Percentiles rank a stretch among this genome's conserved stretches.
Evolutionary conservation across 2,329 filamentous ascomycete genomes (phyloP).

Genomic region (Stemphylium vesicarium): DNA sequence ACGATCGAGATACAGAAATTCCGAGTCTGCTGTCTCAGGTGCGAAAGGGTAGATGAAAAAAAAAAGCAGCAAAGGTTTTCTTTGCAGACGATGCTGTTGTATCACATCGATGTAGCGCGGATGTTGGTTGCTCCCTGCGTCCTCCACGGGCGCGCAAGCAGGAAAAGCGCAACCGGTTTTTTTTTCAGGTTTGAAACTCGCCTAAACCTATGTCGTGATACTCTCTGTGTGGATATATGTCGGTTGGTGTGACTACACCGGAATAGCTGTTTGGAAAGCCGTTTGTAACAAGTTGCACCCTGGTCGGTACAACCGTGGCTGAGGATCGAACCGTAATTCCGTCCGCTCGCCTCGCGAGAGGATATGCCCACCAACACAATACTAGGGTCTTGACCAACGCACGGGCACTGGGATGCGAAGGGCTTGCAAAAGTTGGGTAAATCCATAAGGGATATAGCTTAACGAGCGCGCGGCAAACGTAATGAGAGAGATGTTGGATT

Average conservation of each 20-base stretch:
- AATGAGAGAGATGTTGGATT: neutral
- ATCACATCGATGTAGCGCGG: neutral
- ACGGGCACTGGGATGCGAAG: conserved; percentile 7
- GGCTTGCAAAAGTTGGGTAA: conserved; percentile 3
- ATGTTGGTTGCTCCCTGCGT: neutral
- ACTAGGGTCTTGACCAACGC: neutral
- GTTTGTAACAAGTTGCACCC: conserved; percentile 3
- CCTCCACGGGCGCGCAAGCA: neutral
- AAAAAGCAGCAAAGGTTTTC: neutral
- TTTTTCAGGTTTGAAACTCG: conserved; percentile 1
- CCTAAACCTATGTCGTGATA: neutral
- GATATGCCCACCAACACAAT: neutral
- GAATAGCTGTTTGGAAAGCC: conserved; percentile 12
- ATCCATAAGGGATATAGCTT: neutral
- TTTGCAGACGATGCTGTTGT: too few relatives aligned
- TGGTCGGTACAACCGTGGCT: conserved; percentile 5
- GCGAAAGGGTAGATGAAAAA: neutral
- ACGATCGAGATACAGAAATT: neutral
- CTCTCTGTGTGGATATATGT: neutral
- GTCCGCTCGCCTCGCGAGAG: conserved; percentile 10
- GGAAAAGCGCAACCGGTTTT: neutral
- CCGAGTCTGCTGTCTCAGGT: neutral
- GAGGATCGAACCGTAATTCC: conserved; percentile 9
- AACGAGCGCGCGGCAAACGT: neutral
- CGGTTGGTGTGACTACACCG: conserved; percentile 3